Percentiles rank a stretch among this genome's conserved stretches.
Conservation (phyloP, 73 alveolate genomes). For the Paramecium bursaria region DNA sequence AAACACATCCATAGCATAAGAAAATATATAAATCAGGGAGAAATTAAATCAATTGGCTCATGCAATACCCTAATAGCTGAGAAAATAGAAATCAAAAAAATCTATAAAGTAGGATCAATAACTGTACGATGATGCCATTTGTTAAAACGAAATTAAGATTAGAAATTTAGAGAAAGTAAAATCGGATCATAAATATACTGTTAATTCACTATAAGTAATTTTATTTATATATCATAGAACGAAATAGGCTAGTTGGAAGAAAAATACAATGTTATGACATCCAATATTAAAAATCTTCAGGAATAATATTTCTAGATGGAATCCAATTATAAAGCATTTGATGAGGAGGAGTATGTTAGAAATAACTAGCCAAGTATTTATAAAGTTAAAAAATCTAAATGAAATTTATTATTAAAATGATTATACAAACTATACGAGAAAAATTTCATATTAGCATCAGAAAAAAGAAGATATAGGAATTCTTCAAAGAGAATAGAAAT, state of each 20-base stretch:
- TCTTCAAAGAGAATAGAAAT: too few relatives aligned
- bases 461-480: too few relatives aligned
- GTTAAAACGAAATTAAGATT: conserved; percentile 16
- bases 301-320: conserved; percentile 33
- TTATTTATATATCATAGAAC: conserved; percentile 4
- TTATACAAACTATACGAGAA: too few relatives aligned
- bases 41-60: conserved; percentile 6
- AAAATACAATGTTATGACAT: conserved; percentile 50
- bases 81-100: background rate
- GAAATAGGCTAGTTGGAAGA: conserved; percentile 23
- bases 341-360: conserved; percentile 26
- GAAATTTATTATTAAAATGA: too few relatives aligned
- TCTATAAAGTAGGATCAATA: background rate
- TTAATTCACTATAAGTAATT: conserved; percentile 10
- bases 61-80: conserved; percentile 34
- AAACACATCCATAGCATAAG: conserved; percentile 21
- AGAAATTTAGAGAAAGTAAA: conserved; percentile 45
- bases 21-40: conserved; percentile 39
- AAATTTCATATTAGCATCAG: too few relatives aligned
- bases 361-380: conserved; percentile 12
- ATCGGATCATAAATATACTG: conserved; percentile 12
- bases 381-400: conserved; percentile 46
- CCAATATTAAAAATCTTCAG: background rate
- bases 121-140: conserved; percentile 7
- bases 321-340: conserved; percentile 13